These are phyloP conservation scores for Daldinia sp. DNA, from an alignment of 2,329 filamentous ascomycete genomes.

Conservation along the genomic window DNA sequence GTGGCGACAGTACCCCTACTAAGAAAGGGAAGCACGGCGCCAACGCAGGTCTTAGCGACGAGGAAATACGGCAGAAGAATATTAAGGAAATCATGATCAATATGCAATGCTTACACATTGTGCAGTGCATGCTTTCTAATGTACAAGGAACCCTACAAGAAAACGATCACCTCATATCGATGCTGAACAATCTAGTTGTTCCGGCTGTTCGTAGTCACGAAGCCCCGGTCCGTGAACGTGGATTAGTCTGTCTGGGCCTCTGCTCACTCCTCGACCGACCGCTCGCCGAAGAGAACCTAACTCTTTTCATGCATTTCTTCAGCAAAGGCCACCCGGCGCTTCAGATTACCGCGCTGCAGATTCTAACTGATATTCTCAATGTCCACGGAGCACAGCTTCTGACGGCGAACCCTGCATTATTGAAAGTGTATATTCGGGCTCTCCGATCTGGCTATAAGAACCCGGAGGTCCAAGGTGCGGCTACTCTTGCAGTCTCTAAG, in stretches of 20 bases:
- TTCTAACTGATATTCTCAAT: constrained; percentile 90
- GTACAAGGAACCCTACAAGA: constrained; percentile 87
- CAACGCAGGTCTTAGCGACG: constrained; percentile 62
- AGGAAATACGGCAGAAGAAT: constrained; percentile 75
- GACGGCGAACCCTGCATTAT: constrained; percentile 70
- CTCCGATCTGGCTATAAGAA: constrained; percentile 75
- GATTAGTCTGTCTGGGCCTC: constrained; percentile 86
- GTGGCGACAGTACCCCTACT: constrained; percentile 67
- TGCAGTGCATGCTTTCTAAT: constrained; percentile 96
- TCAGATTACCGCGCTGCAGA: constrained; percentile 89
- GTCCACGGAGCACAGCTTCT: constrained; percentile 85
- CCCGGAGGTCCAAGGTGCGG: constrained; percentile 80
- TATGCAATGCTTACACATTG: constrained; percentile 97
- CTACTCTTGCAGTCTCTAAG: constrained; percentile 84
- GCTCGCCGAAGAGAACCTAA: constrained; percentile 89
- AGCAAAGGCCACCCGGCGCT: constrained; percentile 88
- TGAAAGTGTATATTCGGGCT: constrained; percentile 86
- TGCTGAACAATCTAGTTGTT: constrained; percentile 96
- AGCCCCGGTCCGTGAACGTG: constrained; percentile 88
- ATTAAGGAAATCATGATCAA: constrained; percentile 94
- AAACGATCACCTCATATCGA: constrained; percentile 91
- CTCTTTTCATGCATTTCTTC: constrained; percentile 95
- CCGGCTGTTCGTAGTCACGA: constrained; percentile 94
- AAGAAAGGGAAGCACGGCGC: constrained; percentile 54
- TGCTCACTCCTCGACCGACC: constrained; percentile 92